A percentile compares a stretch with the other conserved stretches of the same genome.
Evolutionary conservation across 2,329 filamentous ascomycete genomes (phyloP).

Genomic region (Drechmeria coniospora): DNA sequence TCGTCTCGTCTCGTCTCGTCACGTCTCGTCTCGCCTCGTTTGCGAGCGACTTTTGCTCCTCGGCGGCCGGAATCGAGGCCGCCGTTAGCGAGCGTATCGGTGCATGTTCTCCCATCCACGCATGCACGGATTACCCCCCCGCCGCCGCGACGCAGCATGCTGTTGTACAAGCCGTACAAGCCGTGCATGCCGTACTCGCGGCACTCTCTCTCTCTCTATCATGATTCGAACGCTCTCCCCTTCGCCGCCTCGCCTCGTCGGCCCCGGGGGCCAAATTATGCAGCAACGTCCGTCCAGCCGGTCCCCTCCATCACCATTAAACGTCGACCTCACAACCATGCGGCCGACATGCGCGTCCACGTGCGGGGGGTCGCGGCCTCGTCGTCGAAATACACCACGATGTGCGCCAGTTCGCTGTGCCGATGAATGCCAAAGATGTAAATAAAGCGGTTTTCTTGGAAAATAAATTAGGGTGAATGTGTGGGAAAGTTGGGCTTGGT

Average conservation of each 20-base stretch:
- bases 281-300: too few relatives aligned
- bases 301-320: constrained; percentile 1
- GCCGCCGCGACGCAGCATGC: too few relatives aligned
- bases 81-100: constrained; percentile 17
- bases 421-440: constrained; percentile 25
- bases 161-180: too few relatives aligned
- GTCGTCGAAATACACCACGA: constrained; percentile 11
- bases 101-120: constrained; percentile 13
- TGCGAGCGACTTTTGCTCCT: constrained; percentile 8
- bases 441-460: constrained; percentile 14
- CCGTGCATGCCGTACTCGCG: constrained; percentile 25
- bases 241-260: too few relatives aligned
- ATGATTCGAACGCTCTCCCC: too few relatives aligned
- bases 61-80: constrained; percentile 11
- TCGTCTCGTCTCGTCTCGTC: too few relatives aligned
- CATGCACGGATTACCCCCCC: constrained; percentile 21
- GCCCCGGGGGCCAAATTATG: too few relatives aligned
- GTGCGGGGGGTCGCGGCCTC: neutral
- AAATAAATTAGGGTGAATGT: constrained; percentile 14
- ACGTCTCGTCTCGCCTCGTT: too few relatives aligned
- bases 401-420: constrained; percentile 25
- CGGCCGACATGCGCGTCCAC: neutral
- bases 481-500: too few relatives aligned
- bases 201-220: too few relatives aligned
- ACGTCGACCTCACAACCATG: constrained; percentile 1